These are phyloP conservation scores for Rosa chinensis DNA, from an alignment of 306 rosid species.

Conservation along the genomic window DNA sequence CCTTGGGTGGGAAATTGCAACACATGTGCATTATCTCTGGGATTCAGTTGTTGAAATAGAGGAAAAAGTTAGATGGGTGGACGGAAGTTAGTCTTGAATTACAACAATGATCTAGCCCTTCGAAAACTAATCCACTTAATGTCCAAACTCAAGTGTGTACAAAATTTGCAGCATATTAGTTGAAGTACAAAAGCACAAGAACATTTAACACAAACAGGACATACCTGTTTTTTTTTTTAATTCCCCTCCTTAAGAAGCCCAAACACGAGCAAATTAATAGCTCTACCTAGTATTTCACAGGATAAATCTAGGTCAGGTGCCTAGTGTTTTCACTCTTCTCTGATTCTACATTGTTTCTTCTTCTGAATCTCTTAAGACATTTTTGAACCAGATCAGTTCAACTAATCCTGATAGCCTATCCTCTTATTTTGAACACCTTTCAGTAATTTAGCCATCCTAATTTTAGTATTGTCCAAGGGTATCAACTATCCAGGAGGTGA, in stretches of 20 bases:
- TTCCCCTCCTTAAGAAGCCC: not conserved
- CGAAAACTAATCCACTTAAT: not conserved
- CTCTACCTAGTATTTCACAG: not conserved
- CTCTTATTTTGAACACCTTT: not conserved
- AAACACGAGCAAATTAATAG: too few species aligned
- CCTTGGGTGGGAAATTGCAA: not conserved
- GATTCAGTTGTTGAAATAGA: not conserved
- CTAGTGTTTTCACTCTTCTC: not conserved
- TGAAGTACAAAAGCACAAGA: too few species aligned
- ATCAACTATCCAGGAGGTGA: not conserved
- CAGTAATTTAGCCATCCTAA: not conserved
- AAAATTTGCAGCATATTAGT: not conserved
- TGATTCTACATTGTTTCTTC: not conserved
- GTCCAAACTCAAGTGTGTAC: not conserved
- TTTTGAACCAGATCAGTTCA: not conserved
- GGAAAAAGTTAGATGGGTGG: not conserved
- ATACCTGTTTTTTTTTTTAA: too few species aligned
- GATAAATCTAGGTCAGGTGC: not conserved
- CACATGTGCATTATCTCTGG: not conserved
- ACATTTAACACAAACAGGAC: not conserved
- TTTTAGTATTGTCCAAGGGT: not conserved
- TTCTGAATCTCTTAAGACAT: not conserved
- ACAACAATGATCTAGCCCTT: not conserved
- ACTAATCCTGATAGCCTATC: not conserved
- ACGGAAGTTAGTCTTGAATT: not conserved